A percentile compares a stretch with the other conserved stretches of the same genome.
phyloP scores from a whole-genome alignment of 108 stramenopile genomes.

The Cyclotella distinguenda region DNA sequence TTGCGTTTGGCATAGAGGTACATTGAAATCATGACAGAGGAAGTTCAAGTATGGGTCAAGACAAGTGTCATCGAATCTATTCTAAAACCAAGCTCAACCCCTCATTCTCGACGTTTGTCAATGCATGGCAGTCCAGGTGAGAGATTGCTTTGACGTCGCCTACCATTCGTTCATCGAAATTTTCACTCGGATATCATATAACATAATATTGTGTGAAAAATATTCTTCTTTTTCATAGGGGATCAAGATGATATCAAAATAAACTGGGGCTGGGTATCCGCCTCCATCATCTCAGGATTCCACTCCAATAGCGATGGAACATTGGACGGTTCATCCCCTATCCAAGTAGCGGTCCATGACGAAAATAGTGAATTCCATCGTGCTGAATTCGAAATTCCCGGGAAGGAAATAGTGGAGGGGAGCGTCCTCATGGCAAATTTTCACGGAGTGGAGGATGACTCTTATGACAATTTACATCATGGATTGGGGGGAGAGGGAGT shows the following conservation, averaged over 20 bases:
- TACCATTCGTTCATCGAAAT: not conserved
- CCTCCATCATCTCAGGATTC: conserved; percentile 7
- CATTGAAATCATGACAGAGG: conserved; percentile 13
- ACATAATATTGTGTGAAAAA: not conserved
- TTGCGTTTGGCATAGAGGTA: too few relatives aligned
- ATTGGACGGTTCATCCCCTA: conserved; percentile 4
- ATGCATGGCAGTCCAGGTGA: conserved; percentile 17
- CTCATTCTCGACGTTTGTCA: not conserved
- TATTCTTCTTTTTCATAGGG: too few relatives aligned
- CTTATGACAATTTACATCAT: too few relatives aligned
- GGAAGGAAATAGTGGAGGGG: conserved; percentile 19
- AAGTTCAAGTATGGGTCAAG: conserved; percentile 17
- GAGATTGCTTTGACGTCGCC: too few relatives aligned
- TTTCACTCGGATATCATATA: not conserved
- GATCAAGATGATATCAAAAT: conserved; percentile 12
- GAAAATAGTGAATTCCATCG: conserved; percentile 25
- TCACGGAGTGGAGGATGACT: conserved; percentile 33
- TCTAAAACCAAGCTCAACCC: conserved; percentile 7
- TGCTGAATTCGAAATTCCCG: conserved; percentile 12
- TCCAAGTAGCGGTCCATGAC: conserved; percentile 20
- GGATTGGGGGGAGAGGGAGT: not conserved
- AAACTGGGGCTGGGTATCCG: conserved; percentile 45
- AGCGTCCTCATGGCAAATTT: conserved; percentile 35
- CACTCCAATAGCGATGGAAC: conserved; percentile 12
- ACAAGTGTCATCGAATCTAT: conserved; percentile 12